Percentiles rank a stretch among this genome's conserved stretches.
phyloP scores from a whole-genome alignment of 371 early-diverging fungal species.

The Mortierella sp. region DNA sequence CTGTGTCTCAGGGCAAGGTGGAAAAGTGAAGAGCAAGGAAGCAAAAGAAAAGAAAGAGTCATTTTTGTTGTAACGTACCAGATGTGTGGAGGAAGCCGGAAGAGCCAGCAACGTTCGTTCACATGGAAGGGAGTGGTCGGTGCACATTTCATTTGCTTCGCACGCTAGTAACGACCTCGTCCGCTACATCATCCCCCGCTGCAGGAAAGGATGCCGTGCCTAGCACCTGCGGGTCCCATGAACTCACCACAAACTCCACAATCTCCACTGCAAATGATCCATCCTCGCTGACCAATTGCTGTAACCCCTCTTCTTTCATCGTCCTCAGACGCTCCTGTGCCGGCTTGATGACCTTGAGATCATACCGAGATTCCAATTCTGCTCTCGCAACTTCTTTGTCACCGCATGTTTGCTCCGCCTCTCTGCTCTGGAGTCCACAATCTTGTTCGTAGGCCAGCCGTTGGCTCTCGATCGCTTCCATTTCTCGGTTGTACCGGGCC shows the following conservation, averaged over 20 bases:
- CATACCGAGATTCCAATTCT: slow-evolving; percentile 3
- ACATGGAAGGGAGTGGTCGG: not conserved
- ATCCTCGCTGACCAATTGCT: not conserved
- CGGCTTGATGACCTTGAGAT: slow-evolving; percentile 22
- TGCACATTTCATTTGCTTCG: slow-evolving; percentile 19
- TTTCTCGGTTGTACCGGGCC: slow-evolving; percentile 25
- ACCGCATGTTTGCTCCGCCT: not conserved
- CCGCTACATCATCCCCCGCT: slow-evolving; percentile 2
- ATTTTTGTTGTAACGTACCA: too few relatives aligned
- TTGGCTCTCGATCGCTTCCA: slow-evolving; percentile 14
- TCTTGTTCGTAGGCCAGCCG: slow-evolving; percentile 2
- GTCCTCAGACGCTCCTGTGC: slow-evolving; percentile 6
- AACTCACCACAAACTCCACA: slow-evolving; percentile 18
- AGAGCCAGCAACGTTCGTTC: too few relatives aligned
- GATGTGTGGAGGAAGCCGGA: too few relatives aligned
- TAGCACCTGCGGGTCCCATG: slow-evolving; percentile 41
- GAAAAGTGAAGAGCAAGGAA: not conserved
- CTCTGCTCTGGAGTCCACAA: slow-evolving; percentile 5
- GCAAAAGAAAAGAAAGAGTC: not conserved
- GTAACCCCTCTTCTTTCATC: not conserved
- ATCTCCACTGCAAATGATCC: slow-evolving; percentile 15
- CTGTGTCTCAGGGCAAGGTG: not conserved
- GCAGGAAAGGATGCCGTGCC: not conserved
- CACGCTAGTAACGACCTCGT: slow-evolving; percentile 7
- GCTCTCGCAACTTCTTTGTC: not conserved